Conservation (phyloP, 495 filamentous ascomycete species). For the Xylaria palmicola region DNA sequence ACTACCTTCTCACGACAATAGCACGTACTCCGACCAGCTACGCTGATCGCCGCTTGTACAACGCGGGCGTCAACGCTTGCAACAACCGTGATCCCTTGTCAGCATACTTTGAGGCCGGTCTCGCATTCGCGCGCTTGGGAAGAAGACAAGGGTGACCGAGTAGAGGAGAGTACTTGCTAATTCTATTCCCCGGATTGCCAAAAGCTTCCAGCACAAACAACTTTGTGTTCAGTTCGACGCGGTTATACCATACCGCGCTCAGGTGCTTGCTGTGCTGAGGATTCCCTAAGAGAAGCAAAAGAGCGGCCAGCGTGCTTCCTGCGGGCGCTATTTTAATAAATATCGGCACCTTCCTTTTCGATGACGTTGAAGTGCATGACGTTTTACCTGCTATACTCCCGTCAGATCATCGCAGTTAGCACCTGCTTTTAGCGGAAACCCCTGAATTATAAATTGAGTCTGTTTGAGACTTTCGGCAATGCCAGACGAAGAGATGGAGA, state of each 20-base stretch:
- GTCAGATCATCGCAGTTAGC: background rate
- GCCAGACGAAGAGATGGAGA: slow-evolving; percentile 57
- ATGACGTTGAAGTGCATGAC: slow-evolving; percentile 2
- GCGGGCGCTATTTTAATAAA: background rate
- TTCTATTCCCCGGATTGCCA: background rate
- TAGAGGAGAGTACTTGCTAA: background rate
- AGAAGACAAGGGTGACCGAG: background rate
- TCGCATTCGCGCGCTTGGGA: background rate
- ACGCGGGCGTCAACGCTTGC: background rate
- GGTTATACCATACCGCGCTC: background rate
- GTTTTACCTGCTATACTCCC: background rate
- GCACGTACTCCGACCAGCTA: too few species aligned
- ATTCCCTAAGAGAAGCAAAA: background rate
- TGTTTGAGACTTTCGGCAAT: slow-evolving; percentile 41
- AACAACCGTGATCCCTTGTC: background rate
- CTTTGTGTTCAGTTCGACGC: background rate
- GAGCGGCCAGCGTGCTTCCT: background rate
- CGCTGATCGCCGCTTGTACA: too few species aligned
- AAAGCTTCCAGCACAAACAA: background rate
- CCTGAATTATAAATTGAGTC: background rate
- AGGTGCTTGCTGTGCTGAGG: background rate
- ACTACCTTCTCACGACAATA: too few species aligned
- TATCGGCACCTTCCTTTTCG: background rate
- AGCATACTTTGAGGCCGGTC: background rate
- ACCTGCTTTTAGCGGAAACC: background rate